These are phyloP conservation scores for Venturia aucupariae DNA, from an alignment of 2,329 filamentous ascomycete species.

Conservation along the genomic window DNA sequence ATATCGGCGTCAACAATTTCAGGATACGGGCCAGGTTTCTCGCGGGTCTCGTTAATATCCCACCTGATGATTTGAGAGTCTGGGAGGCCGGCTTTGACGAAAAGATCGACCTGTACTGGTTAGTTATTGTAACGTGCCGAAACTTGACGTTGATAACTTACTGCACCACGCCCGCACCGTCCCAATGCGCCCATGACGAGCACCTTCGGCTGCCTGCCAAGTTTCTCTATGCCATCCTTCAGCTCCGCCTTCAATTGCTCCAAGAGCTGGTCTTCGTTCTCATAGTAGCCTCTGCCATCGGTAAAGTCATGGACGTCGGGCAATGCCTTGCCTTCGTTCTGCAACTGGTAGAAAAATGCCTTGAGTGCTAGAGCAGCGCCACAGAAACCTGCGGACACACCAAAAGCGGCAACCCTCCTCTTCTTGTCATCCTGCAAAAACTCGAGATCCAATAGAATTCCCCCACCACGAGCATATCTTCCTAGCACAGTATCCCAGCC, in stretches of 20 bases:
- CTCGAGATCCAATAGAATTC: constrained; percentile 75
- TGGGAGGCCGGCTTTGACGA: constrained; percentile 62
- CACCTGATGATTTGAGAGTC: constrained; percentile 60
- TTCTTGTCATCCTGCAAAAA: constrained; percentile 69
- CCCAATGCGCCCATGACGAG: constrained; percentile 70
- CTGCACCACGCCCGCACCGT: constrained; percentile 75
- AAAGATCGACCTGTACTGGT: constrained; percentile 54
- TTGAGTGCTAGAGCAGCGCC: constrained; percentile 55
- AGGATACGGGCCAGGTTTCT: constrained; percentile 39
- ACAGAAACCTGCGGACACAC: constrained; percentile 23
- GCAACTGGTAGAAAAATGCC: constrained; percentile 76
- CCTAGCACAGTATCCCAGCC: constrained; percentile 69
- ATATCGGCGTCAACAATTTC: constrained; percentile 61
- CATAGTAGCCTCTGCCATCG: constrained; percentile 47
- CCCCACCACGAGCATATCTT: constrained; percentile 66
- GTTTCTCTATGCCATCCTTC: constrained; percentile 53
- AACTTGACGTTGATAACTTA: constrained; percentile 55
- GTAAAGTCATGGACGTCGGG: constrained; percentile 50
- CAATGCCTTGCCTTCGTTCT: constrained; percentile 56
- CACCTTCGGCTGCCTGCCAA: constrained; percentile 59
- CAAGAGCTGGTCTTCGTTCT: constrained; percentile 66
- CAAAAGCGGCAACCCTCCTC: constrained; percentile 62
- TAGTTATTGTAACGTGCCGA: neutral
- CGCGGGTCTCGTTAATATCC: constrained; percentile 73
- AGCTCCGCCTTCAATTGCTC: constrained; percentile 64